These are phyloP conservation scores for Claviceps pusilla DNA, from an alignment of 2,329 filamentous ascomycete genomes.

Conservation along the genomic window DNA sequence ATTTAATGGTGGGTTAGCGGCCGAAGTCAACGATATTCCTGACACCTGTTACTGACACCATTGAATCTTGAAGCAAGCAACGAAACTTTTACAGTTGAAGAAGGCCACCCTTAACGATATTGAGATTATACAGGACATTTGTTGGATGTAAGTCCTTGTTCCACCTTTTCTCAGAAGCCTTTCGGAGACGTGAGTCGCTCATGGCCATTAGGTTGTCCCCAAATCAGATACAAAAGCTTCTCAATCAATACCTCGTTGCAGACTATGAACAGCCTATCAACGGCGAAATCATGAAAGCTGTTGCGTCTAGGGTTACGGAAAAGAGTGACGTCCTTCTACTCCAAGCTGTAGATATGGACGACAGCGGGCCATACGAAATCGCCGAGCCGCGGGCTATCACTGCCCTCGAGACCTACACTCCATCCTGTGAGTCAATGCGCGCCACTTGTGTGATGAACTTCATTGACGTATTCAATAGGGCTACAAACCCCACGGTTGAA, in stretches of 20 bases:
- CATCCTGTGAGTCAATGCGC: conserved; percentile 57
- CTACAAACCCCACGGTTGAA: conserved; percentile 91
- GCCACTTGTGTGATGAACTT: background rate
- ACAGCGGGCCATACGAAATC: conserved; percentile 96
- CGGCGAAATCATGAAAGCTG: conserved; percentile 99
- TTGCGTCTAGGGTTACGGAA: conserved; percentile 89
- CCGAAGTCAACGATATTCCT: conserved; percentile 9
- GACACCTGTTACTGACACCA: conserved; percentile 23
- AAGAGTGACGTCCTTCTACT: conserved; percentile 93
- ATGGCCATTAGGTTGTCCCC: conserved; percentile 59
- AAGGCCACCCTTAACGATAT: conserved; percentile 98
- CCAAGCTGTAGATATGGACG: conserved; percentile 95
- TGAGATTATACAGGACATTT: conserved; percentile 99
- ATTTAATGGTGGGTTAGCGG: conserved; percentile 61
- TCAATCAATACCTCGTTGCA: conserved; percentile 96
- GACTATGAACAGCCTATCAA: conserved; percentile 99
- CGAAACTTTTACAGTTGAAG: conserved; percentile 94
- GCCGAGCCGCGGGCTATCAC: conserved; percentile 92
- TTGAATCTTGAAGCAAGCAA: conserved; percentile 50
- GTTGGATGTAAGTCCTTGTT: conserved; percentile 76
- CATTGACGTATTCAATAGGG: conserved; percentile 41
- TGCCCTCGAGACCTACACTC: conserved; percentile 92
- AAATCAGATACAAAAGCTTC: conserved; percentile 95
- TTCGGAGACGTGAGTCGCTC: background rate
- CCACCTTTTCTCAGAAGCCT: background rate